Evolutionary conservation across 2,329 filamentous ascomycete species (phyloP).

Genomic region (Tolypocladium tropicale): DNA sequence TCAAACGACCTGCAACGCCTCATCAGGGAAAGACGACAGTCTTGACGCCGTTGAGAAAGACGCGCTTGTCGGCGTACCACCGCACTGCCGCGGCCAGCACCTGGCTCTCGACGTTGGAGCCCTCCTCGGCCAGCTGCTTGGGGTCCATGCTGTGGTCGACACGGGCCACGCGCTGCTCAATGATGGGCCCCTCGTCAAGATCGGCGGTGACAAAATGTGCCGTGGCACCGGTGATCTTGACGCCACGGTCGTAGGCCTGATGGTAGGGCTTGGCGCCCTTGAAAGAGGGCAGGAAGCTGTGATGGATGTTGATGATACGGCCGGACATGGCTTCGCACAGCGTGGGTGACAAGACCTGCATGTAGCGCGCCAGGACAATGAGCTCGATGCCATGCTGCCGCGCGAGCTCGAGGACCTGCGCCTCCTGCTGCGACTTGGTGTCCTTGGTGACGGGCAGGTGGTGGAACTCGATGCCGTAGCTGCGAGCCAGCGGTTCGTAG

Average conservation of each 20-base stretch:
- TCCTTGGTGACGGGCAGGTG: constrained; percentile 72
- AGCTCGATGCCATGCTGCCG: constrained; percentile 62
- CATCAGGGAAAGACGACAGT: constrained; percentile 57
- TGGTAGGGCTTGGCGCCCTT: constrained; percentile 86
- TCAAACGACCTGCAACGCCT: background rate
- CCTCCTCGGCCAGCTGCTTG: constrained; percentile 68
- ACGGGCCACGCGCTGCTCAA: constrained; percentile 70
- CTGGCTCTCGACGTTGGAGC: constrained; percentile 76
- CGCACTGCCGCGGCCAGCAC: constrained; percentile 73
- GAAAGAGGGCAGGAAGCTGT: constrained; percentile 77
- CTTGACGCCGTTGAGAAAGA: constrained; percentile 71
- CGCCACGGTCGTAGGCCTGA: constrained; percentile 75
- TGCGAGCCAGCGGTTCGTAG: constrained; percentile 55
- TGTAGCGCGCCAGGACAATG: constrained; percentile 74
- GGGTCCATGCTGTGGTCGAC: constrained; percentile 70
- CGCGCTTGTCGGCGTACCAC: constrained; percentile 69
- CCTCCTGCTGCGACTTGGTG: constrained; percentile 67
- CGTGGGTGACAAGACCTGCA: constrained; percentile 71
- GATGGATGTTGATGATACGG: constrained; percentile 87
- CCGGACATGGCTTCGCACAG: constrained; percentile 73
- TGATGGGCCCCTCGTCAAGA: constrained; percentile 78
- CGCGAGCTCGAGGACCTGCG: constrained; percentile 60
- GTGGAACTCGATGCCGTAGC: constrained; percentile 69
- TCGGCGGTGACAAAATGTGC: constrained; percentile 82
- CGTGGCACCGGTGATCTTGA: constrained; percentile 81